Evolutionary conservation across 2,329 filamentous ascomycete species (phyloP).

Genomic region (Byssothecium circinans): DNA sequence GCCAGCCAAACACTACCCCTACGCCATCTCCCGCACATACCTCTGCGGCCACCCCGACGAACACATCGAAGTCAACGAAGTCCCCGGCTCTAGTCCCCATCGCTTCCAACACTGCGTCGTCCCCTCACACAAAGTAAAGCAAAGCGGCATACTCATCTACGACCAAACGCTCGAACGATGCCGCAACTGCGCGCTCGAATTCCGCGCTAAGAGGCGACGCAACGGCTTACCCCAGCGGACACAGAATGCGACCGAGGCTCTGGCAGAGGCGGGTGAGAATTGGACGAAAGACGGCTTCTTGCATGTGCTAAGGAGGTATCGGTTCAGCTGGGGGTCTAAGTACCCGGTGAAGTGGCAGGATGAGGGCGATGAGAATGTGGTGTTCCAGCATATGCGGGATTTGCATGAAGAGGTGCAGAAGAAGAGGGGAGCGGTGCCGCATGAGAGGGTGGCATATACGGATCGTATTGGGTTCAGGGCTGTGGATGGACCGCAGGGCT

Average conservation of each 20-base stretch:
- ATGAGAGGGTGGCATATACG: not conserved
- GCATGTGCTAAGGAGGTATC: constrained; percentile 2
- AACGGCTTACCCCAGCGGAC: not conserved
- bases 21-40: constrained; percentile 18
- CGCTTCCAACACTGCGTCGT: constrained; percentile 9
- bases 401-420: not conserved
- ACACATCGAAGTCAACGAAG: constrained; percentile 13
- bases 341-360: not conserved
- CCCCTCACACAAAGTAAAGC: not conserved
- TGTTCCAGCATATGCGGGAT: not conserved
- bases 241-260: not conserved
- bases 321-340: not conserved
- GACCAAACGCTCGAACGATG: constrained; percentile 11
- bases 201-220: not conserved
- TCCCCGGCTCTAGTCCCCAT: not conserved
- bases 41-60: constrained; percentile 22
- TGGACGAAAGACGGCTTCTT: constrained; percentile 5
- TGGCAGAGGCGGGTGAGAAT: not conserved
- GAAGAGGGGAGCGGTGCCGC: not conserved
- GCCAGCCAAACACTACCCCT: constrained; percentile 8
- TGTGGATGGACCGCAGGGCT: not conserved
- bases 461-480: not conserved
- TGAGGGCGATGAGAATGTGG: not conserved
- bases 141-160: not conserved
- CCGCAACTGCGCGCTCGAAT: constrained; percentile 7